A percentile compares a stretch with the other conserved stretches of the same genome.
Conservation (phyloP, 2,329 filamentous ascomycete species). For the Diaporthe sp. region DNA sequence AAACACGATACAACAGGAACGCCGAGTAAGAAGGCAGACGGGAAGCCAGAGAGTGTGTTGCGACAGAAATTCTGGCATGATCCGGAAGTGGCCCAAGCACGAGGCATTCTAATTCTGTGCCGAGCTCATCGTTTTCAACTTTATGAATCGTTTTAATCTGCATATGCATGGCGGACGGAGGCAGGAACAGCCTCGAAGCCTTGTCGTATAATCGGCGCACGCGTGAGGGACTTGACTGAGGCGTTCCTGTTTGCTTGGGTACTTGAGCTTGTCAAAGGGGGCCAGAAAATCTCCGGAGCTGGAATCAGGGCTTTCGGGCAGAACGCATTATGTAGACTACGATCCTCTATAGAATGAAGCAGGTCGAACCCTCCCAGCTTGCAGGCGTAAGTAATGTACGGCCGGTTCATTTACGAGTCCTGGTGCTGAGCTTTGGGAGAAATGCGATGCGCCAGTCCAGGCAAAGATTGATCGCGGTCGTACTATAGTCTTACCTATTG, state of each 20-base stretch:
- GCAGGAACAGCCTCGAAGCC: conserved; percentile 24
- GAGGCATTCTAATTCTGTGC: conserved; percentile 34
- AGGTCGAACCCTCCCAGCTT: conserved; percentile 5
- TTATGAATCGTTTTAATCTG: conserved; percentile 39
- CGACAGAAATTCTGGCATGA: not conserved
- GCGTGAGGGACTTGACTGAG: conserved; percentile 21
- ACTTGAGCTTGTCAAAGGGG: conserved; percentile 19
- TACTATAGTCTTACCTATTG: not conserved
- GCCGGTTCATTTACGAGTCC: not conserved
- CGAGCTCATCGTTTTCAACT: conserved; percentile 30
- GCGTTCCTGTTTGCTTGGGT: conserved; percentile 36
- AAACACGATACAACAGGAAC: conserved; percentile 81
- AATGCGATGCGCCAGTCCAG: not conserved
- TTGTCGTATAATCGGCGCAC: conserved; percentile 34
- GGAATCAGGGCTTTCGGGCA: conserved; percentile 10
- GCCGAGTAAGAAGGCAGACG: conserved; percentile 54
- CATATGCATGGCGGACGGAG: conserved; percentile 37
- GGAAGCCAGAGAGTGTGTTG: conserved; percentile 5
- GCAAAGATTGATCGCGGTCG: not conserved
- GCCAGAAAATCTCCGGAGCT: conserved; percentile 1
- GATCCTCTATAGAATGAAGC: conserved; percentile 33
- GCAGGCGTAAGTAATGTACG: conserved; percentile 7
- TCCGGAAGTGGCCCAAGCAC: conserved; percentile 10
- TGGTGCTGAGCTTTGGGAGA: not conserved
- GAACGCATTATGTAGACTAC: conserved; percentile 36